These are phyloP conservation scores for Eucalyptus tenuipes DNA, from an alignment of 345 rosid species.

Conservation along the genomic window DNA sequence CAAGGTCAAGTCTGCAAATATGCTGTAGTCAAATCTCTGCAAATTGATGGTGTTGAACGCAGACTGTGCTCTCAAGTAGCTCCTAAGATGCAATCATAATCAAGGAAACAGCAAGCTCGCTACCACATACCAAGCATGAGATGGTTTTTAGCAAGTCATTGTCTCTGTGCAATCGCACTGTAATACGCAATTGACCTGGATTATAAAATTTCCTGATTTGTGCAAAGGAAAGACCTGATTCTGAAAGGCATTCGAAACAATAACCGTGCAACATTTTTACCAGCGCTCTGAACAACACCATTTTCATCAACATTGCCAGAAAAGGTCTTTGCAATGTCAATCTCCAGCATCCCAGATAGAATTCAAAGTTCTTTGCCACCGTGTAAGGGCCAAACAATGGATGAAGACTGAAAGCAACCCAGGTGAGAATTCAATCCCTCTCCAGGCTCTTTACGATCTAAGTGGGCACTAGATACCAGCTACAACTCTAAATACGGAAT, in stretches of 20 bases:
- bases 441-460: neutral
- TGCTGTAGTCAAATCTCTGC: neutral
- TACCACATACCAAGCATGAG: neutral
- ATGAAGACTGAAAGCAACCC: neutral
- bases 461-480: neutral
- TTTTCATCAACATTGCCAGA: neutral
- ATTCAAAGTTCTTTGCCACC: neutral
- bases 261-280: neutral
- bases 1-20: neutral
- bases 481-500: neutral
- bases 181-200: neutral
- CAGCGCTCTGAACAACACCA: neutral
- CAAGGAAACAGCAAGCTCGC: neutral
- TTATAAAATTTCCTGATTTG: neutral
- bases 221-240: neutral
- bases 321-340: neutral
- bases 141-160: neutral
- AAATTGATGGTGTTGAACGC: neutral
- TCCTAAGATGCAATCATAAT: neutral
- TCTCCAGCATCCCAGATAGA: neutral
- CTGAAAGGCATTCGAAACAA: neutral
- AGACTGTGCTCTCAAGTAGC: neutral
- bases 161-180: neutral
- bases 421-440: neutral
- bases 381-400: neutral